Base-by-base conservation (phyloP, 208 protist species). In the Balamuthia mandrillaris region DNA sequence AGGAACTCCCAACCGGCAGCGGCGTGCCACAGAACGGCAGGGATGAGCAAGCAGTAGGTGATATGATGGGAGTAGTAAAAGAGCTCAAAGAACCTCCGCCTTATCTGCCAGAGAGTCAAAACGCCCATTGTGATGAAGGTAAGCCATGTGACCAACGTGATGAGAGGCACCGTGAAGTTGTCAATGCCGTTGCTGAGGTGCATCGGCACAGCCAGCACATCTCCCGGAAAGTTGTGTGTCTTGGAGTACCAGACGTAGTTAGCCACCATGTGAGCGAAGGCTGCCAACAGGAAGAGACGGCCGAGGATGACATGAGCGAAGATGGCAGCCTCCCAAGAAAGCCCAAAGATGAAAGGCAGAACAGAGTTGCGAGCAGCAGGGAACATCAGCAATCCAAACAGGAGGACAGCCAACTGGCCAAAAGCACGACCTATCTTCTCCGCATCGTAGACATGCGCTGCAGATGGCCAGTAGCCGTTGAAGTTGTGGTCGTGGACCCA, bases 41-140 rank as follows among this genome's bases (percentile, higher is more conserved):
- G n/a, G n/a, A n/a, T n/a, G n/a, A n/a, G n/a, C n/a, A n/a, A n/a
- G n/a, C n/a, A n/a, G n/a, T n/a, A n/a, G n/a, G n/a, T n/a, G n/a
- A n/a, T n/a, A n/a, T 93, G 86, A 88, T 94, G 92, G 18, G 89
- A 33, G 72, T 93, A 94, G 90, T 93, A 93, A 85, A 94, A 94
- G 9, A 94, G 58, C 84, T 94, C 92, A 68, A 90, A 94, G 84
- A 60, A 92, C 16, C 77, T 58, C n/a, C 92, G 87, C 33, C 92
- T 88, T 31, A 94, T n/a, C 21, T 61, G 44, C 58, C 88, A 81
- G 37, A 92, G 63, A 6, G 83, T 87, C 54, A 93, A 87, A 37
- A 92, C 41, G 35, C 90, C 91, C 84, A 93, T 92, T 12, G 86
- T 44, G 29, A 94, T 49, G 68, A 93, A 84, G 54, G 91, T 42